Evolutionary conservation across 108 stramenopile species (phyloP), one percentile per base, ranked within the genome.

Genomic region (Fistulifera pelliculosa): DNA sequence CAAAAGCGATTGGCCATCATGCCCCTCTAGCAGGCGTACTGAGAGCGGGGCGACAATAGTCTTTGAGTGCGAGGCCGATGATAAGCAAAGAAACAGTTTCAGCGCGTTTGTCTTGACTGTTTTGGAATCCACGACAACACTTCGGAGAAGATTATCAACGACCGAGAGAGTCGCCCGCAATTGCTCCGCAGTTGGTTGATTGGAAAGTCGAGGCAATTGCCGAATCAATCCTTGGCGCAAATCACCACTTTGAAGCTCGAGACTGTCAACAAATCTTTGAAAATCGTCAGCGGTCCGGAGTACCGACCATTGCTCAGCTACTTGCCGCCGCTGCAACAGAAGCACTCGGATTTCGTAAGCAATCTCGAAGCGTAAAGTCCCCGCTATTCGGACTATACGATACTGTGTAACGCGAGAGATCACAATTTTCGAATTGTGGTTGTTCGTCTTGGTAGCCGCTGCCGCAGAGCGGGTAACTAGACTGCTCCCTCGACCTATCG

Each of bases 281-380:
- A 51, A 51, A 18, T 79, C 66, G 16, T 58, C 41, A 12, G 27
- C 26, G 5, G 83, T 78, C 49, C 64, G 60, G 11, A 70, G 45
- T 12, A 77, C 60, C 18, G 61, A 52, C 56, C 73, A 70, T 63
- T 75, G 69, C 62, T 80, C 71, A 1, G 74, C 72, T 31, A 31
- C 41, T 47, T 47, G 26, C 1, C 38, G 41, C 40, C 15, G 17
- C 44, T n/a, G 17, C 21, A 71, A 16, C 41, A 83, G 51, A 14
- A 85, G 51, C 21, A 81, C 40, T 16, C 67, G 54, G 42, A 90
- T 74, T 58, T 82, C 70, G 57, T 84, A 90, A 16, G 71, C 67
- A 41, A 90, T 38, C 49, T 79, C 71, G 53, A 58, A 80, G 49
- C 65, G 61, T 42, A 57, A 55, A 15, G 26, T 15, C 21, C 17